Evolutionary conservation across 306 rosid species (phyloP).

Genomic region (Biancaea sappan): DNA sequence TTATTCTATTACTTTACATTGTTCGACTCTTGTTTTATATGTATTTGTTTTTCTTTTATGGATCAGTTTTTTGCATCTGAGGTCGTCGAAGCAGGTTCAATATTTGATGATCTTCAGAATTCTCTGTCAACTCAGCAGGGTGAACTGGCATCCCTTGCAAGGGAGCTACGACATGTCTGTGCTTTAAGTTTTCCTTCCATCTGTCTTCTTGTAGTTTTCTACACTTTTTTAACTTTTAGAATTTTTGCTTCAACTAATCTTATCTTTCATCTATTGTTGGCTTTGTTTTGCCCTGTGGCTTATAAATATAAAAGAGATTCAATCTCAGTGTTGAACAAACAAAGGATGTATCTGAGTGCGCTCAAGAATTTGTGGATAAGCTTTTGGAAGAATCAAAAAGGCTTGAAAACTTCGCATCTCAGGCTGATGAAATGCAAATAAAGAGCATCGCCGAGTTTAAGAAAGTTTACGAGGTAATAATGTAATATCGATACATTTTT

Average conservation of each 20-base stretch:
- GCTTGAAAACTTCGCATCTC: constrained; percentile 58
- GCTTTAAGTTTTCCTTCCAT: background rate
- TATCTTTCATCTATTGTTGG: background rate
- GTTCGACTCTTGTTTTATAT: background rate
- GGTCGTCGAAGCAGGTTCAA: constrained; percentile 53
- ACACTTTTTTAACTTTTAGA: background rate
- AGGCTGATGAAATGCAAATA: constrained; percentile 56
- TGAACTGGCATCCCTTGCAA: constrained; percentile 65
- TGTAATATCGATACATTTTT: background rate
- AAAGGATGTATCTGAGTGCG: constrained; percentile 64
- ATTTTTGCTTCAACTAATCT: background rate
- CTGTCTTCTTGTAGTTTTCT: background rate
- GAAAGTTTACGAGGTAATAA: constrained; percentile 75
- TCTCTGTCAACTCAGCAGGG: constrained; percentile 73
- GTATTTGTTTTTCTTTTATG: background rate
- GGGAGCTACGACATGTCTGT: constrained; percentile 74
- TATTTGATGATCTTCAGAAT: constrained; percentile 70
- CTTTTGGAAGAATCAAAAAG: constrained; percentile 67
- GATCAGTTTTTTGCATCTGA: constrained; percentile 75
- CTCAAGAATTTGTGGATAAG: constrained; percentile 69
- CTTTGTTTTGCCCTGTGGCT: constrained; percentile 29
- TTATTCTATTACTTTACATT: background rate
- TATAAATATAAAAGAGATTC: constrained; percentile 58
- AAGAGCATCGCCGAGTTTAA: constrained; percentile 76
- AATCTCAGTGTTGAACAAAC: constrained; percentile 60